Evolutionary conservation across 768 basidiomycete genomes (phyloP).

Genomic region (Amanita molliuscula): DNA sequence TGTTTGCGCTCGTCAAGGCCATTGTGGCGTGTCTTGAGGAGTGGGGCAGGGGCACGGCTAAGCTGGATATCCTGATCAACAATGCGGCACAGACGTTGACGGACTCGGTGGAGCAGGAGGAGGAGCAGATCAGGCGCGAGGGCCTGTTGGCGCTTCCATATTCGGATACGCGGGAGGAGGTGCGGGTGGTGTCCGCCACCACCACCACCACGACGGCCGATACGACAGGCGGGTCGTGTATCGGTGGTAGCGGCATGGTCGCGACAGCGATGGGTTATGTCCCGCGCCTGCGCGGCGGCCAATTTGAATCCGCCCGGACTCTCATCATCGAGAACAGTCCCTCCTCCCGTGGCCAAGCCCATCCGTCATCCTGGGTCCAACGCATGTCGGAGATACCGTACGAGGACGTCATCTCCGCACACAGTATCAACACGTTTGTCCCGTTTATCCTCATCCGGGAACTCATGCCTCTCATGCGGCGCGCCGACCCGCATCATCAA

Average conservation of each 20-base stretch:
- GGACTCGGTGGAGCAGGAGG: conserved; percentile 17
- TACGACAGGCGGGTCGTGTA: too few relatives aligned
- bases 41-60: conserved; percentile 9
- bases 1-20: conserved; percentile 18
- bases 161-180: neutral
- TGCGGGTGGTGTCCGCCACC: neutral
- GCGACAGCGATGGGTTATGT: conserved; percentile 10
- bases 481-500: neutral
- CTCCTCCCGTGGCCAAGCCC: conserved; percentile 10
- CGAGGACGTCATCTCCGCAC: conserved; percentile 25
- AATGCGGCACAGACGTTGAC: conserved; percentile 27
- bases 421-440: conserved; percentile 25
- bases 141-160: conserved; percentile 9
- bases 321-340: conserved; percentile 7
- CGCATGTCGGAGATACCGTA: conserved; percentile 23
- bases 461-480: conserved; percentile 18
- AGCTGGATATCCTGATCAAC: conserved; percentile 22
- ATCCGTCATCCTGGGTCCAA: conserved; percentile 19
- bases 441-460: conserved; percentile 26
- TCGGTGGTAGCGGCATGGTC: too few relatives aligned
- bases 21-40: conserved; percentile 15
- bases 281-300: conserved; percentile 14
- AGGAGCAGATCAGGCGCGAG: conserved; percentile 17
- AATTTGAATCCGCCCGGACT: conserved; percentile 2
- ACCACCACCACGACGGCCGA: too few relatives aligned